Evolutionary conservation across 352 stramenopile species (phyloP), one percentile per base, ranked within the genome.

Genomic region (Globisporangium recalcitrans): DNA sequence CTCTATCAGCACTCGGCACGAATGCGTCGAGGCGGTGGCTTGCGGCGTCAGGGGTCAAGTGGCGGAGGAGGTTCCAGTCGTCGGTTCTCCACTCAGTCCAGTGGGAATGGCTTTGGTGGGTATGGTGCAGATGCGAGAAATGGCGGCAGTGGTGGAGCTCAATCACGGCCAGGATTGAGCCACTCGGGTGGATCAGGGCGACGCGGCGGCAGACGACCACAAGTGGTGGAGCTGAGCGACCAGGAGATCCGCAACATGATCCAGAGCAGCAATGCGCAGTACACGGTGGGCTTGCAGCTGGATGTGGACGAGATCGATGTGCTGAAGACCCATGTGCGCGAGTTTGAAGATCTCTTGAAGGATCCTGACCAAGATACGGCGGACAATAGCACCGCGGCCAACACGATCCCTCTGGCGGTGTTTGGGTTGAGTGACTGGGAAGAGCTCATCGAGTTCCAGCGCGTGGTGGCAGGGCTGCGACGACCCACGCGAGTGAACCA

Each of bases 341-440:
- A 38, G 1, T 68, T 68, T 48, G 22, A 60, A 3, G 44, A 26
- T 36, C 19, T 22, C 2, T 62, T 67, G 19, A 22, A 26, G 4
- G 22, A 52, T 31, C 3, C 29, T 3, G 42, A 40, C 21, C 19
- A 31, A 24, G 10, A 14, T 27, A 10, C 31, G 47, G 6, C 22
- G 59, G 42, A 65, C 51, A 7, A 19, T 26, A 64, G 58, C 6
- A 24, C n/a, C 36, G 24, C 10, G n/a, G 10, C 9, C 1, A 61
- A 24, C 22, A 66, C n/a, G 38, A 58, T 90, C 24, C 52, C 64
- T 1, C 32, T 87, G 51, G 59, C 87, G 26, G 75, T 85, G 47
- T 85, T 77, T 36, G 77, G 77, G 0, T 13, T 86, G 29, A 73
- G 75, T 22, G 63, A 71, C 48, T 88, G 73, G 76, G 64, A 82